Conservation (phyloP, 768 basidiomycete genomes). For the Termitomyces sp. region DNA sequence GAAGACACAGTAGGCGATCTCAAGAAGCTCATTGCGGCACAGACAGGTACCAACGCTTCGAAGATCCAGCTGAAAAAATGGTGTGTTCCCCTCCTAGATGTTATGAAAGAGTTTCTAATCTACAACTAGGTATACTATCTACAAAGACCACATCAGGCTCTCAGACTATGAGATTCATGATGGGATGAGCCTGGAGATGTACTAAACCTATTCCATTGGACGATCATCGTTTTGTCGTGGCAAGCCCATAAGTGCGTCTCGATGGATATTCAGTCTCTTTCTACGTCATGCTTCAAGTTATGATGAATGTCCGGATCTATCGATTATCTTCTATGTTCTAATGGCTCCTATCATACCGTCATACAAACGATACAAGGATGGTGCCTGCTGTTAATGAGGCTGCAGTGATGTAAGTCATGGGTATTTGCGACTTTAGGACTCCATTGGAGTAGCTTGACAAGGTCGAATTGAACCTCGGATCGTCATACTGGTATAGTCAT, state of each 20-base stretch:
- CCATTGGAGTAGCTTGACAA: neutral
- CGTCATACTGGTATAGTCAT: neutral
- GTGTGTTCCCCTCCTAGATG: constrained; percentile 41
- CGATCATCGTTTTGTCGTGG: neutral
- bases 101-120: neutral
- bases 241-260: neutral
- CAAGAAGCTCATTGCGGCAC: constrained; percentile 95
- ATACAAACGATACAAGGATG: neutral
- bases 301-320: neutral
- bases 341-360: neutral
- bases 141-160: constrained; percentile 95
- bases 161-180: constrained; percentile 92
- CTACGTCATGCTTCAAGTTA: neutral
- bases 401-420: neutral
- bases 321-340: neutral
- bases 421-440: neutral
- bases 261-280: neutral
- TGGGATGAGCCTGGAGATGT: constrained; percentile 93
- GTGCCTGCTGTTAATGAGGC: neutral
- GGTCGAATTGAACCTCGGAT: constrained; percentile 8
- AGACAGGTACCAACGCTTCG: constrained; percentile 80
- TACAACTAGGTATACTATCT: constrained; percentile 78
- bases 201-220: constrained; percentile 39
- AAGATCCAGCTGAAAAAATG: constrained; percentile 99
- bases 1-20: constrained; percentile 97